A percentile compares a stretch with the other conserved stretches of the same genome.
Evolutionary conservation across 371 early-diverging fungal genomes (phyloP).

Genomic region (Zancudomyces culisetae): DNA sequence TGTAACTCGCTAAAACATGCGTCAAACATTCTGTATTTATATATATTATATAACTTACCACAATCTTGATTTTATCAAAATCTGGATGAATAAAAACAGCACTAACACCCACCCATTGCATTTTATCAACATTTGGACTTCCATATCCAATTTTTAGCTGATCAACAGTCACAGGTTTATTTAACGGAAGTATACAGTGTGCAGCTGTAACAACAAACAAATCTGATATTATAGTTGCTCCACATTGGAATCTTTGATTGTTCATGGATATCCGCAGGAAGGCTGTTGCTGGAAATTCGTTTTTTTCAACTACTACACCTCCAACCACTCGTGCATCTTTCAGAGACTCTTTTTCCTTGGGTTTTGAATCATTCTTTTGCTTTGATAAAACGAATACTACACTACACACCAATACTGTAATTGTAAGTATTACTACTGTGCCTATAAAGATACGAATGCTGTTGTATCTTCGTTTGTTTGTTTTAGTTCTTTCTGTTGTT

Average conservation of each 20-base stretch:
- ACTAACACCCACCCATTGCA: conserved; percentile 3
- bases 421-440: no score
- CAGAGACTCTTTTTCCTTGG: background rate
- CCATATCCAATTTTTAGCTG: conserved; percentile 11
- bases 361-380: no score
- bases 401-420: no score
- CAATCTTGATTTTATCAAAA: conserved; percentile 1
- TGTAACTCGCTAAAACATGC: no score
- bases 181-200: conserved; percentile 12
- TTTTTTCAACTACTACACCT: background rate
- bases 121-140: conserved; percentile 4
- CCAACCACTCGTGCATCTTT: background rate
- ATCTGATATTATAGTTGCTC: conserved; percentile 14
- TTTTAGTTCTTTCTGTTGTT: no score
- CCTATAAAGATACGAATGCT: no score
- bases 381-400: no score
- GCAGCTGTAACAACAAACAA: conserved; percentile 18
- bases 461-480: no score
- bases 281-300: conserved; percentile 1
- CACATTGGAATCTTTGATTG: conserved; percentile 6
- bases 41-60: no score
- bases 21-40: no score
- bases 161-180: background rate
- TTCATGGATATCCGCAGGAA: background rate
- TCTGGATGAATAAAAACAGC: conserved; percentile 13